Conservation (phyloP, 352 stramenopile species). For the Discostella stelligera region DNA sequence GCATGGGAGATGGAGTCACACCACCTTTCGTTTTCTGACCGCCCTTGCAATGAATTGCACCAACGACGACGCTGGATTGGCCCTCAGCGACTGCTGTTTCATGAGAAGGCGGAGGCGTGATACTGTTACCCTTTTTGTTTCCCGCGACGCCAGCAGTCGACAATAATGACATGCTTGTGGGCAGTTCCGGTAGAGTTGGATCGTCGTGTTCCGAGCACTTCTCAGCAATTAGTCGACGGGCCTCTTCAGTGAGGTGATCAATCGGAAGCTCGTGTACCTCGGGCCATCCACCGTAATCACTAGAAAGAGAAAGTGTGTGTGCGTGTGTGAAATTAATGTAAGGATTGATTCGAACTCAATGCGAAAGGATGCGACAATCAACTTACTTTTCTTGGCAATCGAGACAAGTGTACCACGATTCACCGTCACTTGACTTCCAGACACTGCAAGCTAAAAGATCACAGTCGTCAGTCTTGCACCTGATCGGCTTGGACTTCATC, state of each 20-base stretch:
- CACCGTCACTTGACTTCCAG: slow-evolving; percentile 14
- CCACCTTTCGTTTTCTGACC: slow-evolving; percentile 20
- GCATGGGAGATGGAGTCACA: slow-evolving; percentile 25
- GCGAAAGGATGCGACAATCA: background rate
- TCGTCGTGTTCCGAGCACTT: slow-evolving; percentile 20
- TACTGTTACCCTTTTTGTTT: background rate
- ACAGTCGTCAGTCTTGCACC: slow-evolving; percentile 14
- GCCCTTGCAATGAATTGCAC: slow-evolving; percentile 15
- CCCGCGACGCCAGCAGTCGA: slow-evolving; percentile 19
- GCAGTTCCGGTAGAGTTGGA: slow-evolving; percentile 27
- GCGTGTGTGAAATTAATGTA: background rate
- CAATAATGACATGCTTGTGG: slow-evolving; percentile 25
- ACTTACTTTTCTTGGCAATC: slow-evolving; percentile 61
- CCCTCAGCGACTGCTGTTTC: slow-evolving; percentile 18
- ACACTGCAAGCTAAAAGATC: slow-evolving; percentile 17
- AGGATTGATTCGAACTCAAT: background rate
- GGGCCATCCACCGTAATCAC: slow-evolving; percentile 41
- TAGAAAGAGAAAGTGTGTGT: background rate
- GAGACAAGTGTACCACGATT: slow-evolving; percentile 62
- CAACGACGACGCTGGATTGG: slow-evolving; percentile 34
- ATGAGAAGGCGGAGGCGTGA: slow-evolving; percentile 37
- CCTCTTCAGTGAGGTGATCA: slow-evolving; percentile 12
- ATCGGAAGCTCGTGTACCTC: slow-evolving; percentile 45
- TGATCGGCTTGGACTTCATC: slow-evolving; percentile 10
- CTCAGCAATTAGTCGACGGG: slow-evolving; percentile 9